Percentiles rank a stretch among this genome's conserved stretches.
These are phyloP conservation scores for Lentinus polychrous DNA, from an alignment of 1,284 basidiomycete genomes.

Conservation along the genomic window DNA sequence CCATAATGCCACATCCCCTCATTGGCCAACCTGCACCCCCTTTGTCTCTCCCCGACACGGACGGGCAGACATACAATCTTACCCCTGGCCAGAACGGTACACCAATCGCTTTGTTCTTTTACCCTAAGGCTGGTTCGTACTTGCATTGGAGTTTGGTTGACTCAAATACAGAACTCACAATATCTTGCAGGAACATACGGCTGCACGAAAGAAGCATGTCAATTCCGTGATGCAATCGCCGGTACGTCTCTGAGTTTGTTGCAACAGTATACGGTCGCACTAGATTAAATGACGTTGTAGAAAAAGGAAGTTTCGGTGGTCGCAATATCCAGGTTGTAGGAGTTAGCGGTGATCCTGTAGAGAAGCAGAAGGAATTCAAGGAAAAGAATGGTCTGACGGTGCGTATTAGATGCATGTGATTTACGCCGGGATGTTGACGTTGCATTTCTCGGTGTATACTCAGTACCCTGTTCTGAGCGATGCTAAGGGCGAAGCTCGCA, in stretches of 20 bases:
- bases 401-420: slow-evolving; percentile 17
- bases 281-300: slow-evolving; percentile 26
- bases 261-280: not conserved
- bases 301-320: slow-evolving; percentile 60
- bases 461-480: slow-evolving; percentile 76
- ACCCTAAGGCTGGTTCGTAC: slow-evolving; percentile 52
- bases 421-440: not conserved
- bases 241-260: slow-evolving; percentile 32
- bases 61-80: slow-evolving; percentile 43
- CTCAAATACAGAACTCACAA: slow-evolving; percentile 12
- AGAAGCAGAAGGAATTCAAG: slow-evolving; percentile 67
- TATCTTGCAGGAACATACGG: slow-evolving; percentile 51
- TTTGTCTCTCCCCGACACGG: slow-evolving; percentile 40
- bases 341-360: slow-evolving; percentile 61
- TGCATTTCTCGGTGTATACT: not conserved
- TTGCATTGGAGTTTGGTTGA: not conserved
- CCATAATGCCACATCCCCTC: slow-evolving; percentile 30
- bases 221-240: slow-evolving; percentile 69
- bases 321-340: slow-evolving; percentile 63
- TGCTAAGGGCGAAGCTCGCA: slow-evolving; percentile 49
- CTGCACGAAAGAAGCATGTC: slow-evolving; percentile 74
- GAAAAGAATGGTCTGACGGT: slow-evolving; percentile 66
- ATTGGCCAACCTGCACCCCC: slow-evolving; percentile 44
- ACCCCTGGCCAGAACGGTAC: slow-evolving; percentile 37
- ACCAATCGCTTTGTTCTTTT: slow-evolving; percentile 70